Conservation (phyloP, 116 monocot species). For the Posidonia oceanica region DNA sequence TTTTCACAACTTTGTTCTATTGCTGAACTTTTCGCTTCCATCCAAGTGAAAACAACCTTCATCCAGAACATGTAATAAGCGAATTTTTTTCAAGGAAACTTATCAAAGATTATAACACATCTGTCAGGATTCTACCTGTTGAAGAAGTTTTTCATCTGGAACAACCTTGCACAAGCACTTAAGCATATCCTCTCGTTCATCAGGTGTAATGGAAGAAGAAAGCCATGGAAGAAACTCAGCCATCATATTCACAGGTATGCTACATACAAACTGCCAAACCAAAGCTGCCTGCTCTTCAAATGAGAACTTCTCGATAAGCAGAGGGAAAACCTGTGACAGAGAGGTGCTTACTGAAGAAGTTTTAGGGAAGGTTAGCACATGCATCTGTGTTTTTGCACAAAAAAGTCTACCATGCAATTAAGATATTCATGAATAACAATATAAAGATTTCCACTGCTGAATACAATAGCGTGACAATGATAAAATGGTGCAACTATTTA, state of each 20-base stretch:
- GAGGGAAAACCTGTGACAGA: constrained; percentile 71
- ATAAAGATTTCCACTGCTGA: too few species aligned
- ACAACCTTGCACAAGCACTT: constrained; percentile 78
- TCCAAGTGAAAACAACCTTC: constrained; percentile 94
- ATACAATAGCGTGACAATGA: too few species aligned
- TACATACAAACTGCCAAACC: constrained; percentile 97
- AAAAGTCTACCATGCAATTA: too few species aligned
- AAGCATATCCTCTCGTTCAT: constrained; percentile 69
- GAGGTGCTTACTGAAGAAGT: too few species aligned
- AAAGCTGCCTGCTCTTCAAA: constrained; percentile 92
- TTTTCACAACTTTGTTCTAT: background rate
- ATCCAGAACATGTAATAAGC: constrained; percentile 13
- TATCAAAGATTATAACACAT: background rate
- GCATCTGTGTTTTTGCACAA: too few species aligned
- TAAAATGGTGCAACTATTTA: too few species aligned
- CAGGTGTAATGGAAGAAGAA: constrained; percentile 68
- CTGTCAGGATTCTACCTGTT: constrained; percentile 35
- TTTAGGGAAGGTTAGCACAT: too few species aligned
- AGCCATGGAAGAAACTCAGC: constrained; percentile 93
- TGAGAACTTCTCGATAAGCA: constrained; percentile 95
- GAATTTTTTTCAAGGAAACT: constrained; percentile 1
- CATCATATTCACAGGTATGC: constrained; percentile 96
- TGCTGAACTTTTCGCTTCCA: constrained; percentile 45
- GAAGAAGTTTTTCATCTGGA: constrained; percentile 90
- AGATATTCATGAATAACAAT: too few species aligned